Evolutionary conservation across 2,329 filamentous ascomycete species (phyloP), one percentile per base, ranked within the genome.

Genomic region (Colletotrichum nymphaeae): DNA sequence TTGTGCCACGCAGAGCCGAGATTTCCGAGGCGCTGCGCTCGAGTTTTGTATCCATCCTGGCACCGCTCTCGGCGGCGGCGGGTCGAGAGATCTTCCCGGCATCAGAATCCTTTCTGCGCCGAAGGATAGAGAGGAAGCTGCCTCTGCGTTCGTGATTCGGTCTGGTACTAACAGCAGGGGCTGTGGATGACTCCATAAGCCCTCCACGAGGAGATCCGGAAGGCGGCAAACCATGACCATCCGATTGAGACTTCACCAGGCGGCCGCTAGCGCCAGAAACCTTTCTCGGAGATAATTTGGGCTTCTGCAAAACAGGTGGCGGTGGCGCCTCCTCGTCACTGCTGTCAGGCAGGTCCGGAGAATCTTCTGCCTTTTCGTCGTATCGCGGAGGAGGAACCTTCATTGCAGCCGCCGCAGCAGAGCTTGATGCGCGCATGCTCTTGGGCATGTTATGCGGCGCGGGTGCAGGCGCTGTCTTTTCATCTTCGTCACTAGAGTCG

Each of bases 401-500:
- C 88, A 87, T 79, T 24, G 78, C 76, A 5, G 75, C 78, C 5
- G 80, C 79, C 86, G 82, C 76, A 77, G 82, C 78, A 5, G 78
- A 79, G 26, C 79, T 79, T 11, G 80, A 74, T 64, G 62, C 78
- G 62, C 78, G 83, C 76, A 81, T 79, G 65, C 76, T 81, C 75
- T 76, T 81, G 67, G 77, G 79, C 58, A 84, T 79, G 16, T 86
- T 85, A 84, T 64, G 93, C 91, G 72, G 94, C 92, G 78, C 93
- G 93, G 3, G 92, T 93, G 78, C 94, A 91, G 1, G 86, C 89
- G 77, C 94, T 92, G 1, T 92, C 89, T 77, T 89, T 91, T 67
- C 63, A 6, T 75, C 86, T 59, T 93, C 92, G 68, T 94, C 93
- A 78, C 93, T 94, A 1, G 93, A 94, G 77, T 94, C 92, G 1